These are phyloP conservation scores for Carex myosuroides DNA, from an alignment of 176 grass and related monocot species.

Conservation along the genomic window DNA sequence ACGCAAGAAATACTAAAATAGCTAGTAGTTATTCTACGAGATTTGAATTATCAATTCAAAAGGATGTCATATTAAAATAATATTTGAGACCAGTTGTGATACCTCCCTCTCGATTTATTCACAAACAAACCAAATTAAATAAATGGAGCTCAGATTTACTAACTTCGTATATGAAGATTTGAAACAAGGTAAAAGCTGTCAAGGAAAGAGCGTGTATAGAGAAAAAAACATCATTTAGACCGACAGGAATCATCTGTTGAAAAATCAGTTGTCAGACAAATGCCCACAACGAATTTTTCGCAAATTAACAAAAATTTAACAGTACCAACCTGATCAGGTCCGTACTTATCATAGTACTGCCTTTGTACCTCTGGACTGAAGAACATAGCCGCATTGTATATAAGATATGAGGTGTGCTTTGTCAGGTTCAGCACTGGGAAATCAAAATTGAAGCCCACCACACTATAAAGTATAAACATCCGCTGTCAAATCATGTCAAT, in stretches of 20 bases:
- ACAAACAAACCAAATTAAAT: not conserved
- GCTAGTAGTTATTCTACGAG: not conserved
- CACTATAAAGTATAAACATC: slow-evolving; percentile 57
- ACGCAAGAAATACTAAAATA: not conserved
- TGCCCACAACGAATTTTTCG: not conserved
- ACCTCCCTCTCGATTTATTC: not conserved
- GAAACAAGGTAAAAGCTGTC: slow-evolving; percentile 74
- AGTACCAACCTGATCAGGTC: slow-evolving; percentile 52
- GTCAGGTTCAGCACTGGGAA: slow-evolving; percentile 76
- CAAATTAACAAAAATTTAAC: not conserved
- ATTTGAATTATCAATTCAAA: not conserved
- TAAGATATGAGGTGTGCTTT: slow-evolving; percentile 88
- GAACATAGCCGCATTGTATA: slow-evolving; percentile 70
- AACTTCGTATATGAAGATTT: slow-evolving; percentile 90
- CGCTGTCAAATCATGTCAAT: slow-evolving; percentile 19
- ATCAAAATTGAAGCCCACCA: slow-evolving; percentile 83
- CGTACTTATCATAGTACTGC: slow-evolving; percentile 77
- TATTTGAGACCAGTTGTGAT: not conserved
- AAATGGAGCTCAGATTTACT: slow-evolving; percentile 18
- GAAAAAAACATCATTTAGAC: slow-evolving; percentile 91
- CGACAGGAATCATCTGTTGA: slow-evolving; percentile 86
- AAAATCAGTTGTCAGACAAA: not conserved
- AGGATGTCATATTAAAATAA: not conserved
- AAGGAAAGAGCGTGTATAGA: slow-evolving; percentile 73
- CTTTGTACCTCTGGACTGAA: slow-evolving; percentile 55